Evolutionary conservation across 768 basidiomycete genomes (phyloP).

Genomic region (Leccinum ochraceum): DNA sequence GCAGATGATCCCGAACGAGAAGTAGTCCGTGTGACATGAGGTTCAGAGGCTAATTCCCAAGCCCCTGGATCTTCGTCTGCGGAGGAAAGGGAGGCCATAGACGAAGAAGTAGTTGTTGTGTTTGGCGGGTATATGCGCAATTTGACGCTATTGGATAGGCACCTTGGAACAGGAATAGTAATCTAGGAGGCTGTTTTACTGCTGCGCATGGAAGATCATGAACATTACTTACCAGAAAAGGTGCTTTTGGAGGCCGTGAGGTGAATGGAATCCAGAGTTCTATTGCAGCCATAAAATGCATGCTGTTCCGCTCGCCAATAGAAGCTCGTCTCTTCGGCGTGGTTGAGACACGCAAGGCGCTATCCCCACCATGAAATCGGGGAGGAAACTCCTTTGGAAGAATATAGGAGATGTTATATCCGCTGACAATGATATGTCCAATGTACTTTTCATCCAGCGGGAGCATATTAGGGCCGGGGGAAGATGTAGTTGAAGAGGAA

Average conservation of each 20-base stretch:
- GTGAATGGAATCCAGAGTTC: conserved; percentile 74
- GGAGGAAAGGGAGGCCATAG: conserved; percentile 75
- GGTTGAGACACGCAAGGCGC: conserved; percentile 21
- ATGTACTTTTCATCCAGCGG: conserved; percentile 68
- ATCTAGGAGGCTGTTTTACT: conserved; percentile 45
- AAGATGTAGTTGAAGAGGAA: conserved; percentile 37
- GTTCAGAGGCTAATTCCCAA: conserved; percentile 80
- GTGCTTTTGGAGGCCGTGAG: conserved; percentile 66
- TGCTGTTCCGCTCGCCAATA: conserved; percentile 52
- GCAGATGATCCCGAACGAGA: conserved; percentile 62
- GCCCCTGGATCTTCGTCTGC: conserved; percentile 65
- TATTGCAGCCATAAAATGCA: conserved; percentile 81
- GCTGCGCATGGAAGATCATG: not conserved
- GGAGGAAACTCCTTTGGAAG: conserved; percentile 66
- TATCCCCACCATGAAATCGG: conserved; percentile 28
- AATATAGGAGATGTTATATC: conserved; percentile 75
- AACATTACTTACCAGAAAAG: conserved; percentile 59
- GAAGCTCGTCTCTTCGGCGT: conserved; percentile 51
- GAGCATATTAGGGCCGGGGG: conserved; percentile 30
- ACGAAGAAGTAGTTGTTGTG: conserved; percentile 49
- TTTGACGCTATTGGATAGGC: conserved; percentile 73
- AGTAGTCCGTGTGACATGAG: conserved; percentile 62
- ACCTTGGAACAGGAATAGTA: conserved; percentile 75
- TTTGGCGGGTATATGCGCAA: conserved; percentile 72
- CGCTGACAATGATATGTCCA: conserved; percentile 74